These are phyloP conservation scores for Tieghemostelium lacteum DNA, from an alignment of 78 protist genomes.

Conservation along the genomic window DNA sequence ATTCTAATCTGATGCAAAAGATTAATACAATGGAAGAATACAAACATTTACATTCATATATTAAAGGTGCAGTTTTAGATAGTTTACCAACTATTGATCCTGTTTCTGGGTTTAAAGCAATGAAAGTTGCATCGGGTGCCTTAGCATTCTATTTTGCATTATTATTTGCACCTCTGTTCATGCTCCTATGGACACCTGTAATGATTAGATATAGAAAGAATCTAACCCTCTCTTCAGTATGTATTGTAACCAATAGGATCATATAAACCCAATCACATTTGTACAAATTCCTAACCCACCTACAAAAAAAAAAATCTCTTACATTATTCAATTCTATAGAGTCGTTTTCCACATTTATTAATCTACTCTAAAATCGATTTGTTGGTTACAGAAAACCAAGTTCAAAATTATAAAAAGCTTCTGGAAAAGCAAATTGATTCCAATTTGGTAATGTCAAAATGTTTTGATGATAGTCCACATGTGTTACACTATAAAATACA, in stretches of 20 bases:
- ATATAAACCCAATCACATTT: neutral
- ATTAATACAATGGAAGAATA: constrained; percentile 9
- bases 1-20: neutral
- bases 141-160: neutral
- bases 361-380: constrained; percentile 36
- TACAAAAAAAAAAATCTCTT: neutral
- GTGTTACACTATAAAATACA: constrained; percentile 25
- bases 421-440: neutral
- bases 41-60: neutral
- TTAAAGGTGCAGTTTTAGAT: constrained; percentile 41
- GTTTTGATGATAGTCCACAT: constrained; percentile 47
- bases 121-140: neutral
- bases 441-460: neutral
- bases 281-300: neutral
- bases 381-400: constrained; percentile 13
- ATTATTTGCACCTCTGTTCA: neutral
- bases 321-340: neutral
- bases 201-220: neutral
- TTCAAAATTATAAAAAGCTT: neutral
- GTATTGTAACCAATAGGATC: neutral
- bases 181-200: neutral
- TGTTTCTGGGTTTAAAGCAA: constrained; percentile 3
- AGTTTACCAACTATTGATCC: constrained; percentile 35
- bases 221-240: constrained; percentile 13
- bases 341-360: constrained; percentile 40